Evolutionary conservation across 2,329 filamentous ascomycete genomes (phyloP), one percentile per base, ranked within the genome.

Genomic region (Zymoseptoria pseudotritici): DNA sequence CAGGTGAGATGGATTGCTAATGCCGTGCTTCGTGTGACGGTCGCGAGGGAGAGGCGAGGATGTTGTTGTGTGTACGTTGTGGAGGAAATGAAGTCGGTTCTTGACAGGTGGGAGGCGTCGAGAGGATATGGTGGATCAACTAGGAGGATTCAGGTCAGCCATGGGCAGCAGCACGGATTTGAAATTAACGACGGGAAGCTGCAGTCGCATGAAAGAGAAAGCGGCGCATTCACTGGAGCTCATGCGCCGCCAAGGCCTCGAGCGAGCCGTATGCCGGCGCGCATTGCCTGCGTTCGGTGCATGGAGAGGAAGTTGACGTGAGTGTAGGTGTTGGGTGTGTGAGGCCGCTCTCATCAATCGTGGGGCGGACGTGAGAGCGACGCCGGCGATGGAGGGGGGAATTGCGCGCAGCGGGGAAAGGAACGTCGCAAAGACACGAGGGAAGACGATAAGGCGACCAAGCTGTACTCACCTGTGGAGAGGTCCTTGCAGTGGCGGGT

Each of bases 121-220:
- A 58, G 61, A 61, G 54, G 59, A 59, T 58, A 58, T 59, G 58
- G 60, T 54, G 55, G 54, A 58, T 55, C 54, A 55, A 61, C 52
- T 54, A 52, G 42, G 50, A 53, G 65, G 65, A 57, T 65, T 63
- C 60, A 49, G 54, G 50, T 31, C 31, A 54, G 17, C 55, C 31
- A 50, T 56, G 29, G 54, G 50, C 19, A 53, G 24, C 36, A 53
- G 53, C 56, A 26, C 52, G 42, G 55, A 66, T 63, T 59, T 62
- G 63, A 65, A 65, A 66, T 66, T 54, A 61, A 58, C 36, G 52
- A 54, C 63, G 65, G 65, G 54, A 62, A 60, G 58, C 55, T 66
- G 65, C 65, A 66, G 59, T 46, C 36, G 60, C 60, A 62, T 58
- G 26, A 56, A 60, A 49, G 36, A 46, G 36, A n/a, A 29, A n/a